Evolutionary conservation across 805 yeast genomes (phyloP).

Genomic region (Wickerhamiella slavikovae): DNA sequence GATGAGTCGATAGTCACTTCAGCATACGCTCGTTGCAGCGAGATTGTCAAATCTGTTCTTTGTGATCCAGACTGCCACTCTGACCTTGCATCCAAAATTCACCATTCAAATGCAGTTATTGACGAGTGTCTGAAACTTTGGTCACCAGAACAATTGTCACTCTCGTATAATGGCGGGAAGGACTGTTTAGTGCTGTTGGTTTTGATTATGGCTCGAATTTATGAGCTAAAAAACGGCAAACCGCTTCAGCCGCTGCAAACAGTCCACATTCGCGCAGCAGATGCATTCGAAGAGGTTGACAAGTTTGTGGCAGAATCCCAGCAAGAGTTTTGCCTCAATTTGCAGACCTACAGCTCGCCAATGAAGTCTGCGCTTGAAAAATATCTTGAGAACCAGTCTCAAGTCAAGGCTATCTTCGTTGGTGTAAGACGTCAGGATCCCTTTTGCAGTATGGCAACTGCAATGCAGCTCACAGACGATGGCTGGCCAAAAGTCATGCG

Average conservation of each 20-base stretch:
- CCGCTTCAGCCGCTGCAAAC: slow-evolving; percentile 17
- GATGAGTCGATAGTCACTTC: too few species aligned
- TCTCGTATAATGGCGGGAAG: slow-evolving; percentile 91
- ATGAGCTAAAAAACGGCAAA: not conserved
- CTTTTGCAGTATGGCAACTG: slow-evolving; percentile 35
- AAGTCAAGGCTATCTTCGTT: slow-evolving; percentile 55
- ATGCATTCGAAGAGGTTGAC: slow-evolving; percentile 50
- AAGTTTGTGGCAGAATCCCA: slow-evolving; percentile 40
- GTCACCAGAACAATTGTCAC: slow-evolving; percentile 23
- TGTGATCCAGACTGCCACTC: too few species aligned
- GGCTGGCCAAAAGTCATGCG: slow-evolving; percentile 82
- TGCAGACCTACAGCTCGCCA: slow-evolving; percentile 20
- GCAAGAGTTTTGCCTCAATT: slow-evolving; percentile 30
- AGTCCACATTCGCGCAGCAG: slow-evolving; percentile 58
- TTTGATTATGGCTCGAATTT: slow-evolving; percentile 39
- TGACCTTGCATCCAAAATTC: too few species aligned
- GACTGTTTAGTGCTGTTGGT: slow-evolving; percentile 84
- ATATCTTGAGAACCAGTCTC: slow-evolving; percentile 32
- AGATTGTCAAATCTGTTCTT: too few species aligned
- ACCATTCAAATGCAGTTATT: slow-evolving; percentile 12
- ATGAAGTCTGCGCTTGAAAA: slow-evolving; percentile 51
- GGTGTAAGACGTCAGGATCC: slow-evolving; percentile 87
- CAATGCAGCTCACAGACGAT: slow-evolving; percentile 60
- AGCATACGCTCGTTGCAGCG: too few species aligned
- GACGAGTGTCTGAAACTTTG: slow-evolving; percentile 12